These are phyloP conservation scores for Teunomyces cretensis DNA, from an alignment of 805 yeast species.

Conservation along the genomic window DNA sequence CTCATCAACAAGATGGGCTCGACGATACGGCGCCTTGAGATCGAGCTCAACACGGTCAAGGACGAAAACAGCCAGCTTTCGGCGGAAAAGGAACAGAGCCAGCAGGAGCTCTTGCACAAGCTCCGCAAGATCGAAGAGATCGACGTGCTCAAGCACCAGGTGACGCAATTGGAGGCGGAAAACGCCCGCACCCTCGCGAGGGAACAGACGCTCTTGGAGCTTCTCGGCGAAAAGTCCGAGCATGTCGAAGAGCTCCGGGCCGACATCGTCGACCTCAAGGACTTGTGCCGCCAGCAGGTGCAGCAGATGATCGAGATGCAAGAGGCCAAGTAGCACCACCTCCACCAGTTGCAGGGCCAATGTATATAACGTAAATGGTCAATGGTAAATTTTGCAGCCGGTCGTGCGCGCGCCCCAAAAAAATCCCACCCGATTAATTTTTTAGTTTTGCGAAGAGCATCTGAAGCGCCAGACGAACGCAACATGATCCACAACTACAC, in stretches of 20 bases:
- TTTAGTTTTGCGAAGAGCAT: conserved; percentile 3
- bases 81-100: conserved; percentile 62
- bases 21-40: conserved; percentile 75
- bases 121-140: conserved; percentile 25
- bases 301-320: conserved; percentile 64
- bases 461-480: conserved; percentile 3
- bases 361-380: no score
- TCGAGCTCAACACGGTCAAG: conserved; percentile 64
- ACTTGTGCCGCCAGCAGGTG: conserved; percentile 77
- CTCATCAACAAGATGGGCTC: conserved; percentile 72
- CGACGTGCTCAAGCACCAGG: conserved; percentile 25
- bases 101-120: conserved; percentile 61
- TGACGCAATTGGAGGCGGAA: conserved; percentile 33
- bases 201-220: conserved; percentile 59
- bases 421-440: not conserved
- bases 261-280: conserved; percentile 87
- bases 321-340: conserved; percentile 3
- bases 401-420: not conserved
- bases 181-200: conserved; percentile 17
- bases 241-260: conserved; percentile 80
- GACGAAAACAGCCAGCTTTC: conserved; percentile 59
- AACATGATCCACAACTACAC: conserved; percentile 11
- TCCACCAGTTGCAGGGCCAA: no score
- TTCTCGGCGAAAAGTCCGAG: conserved; percentile 87
- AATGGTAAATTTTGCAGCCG: not conserved